Conservation (phyloP, 441 rosid species). For the Populus hybrid region DNA sequence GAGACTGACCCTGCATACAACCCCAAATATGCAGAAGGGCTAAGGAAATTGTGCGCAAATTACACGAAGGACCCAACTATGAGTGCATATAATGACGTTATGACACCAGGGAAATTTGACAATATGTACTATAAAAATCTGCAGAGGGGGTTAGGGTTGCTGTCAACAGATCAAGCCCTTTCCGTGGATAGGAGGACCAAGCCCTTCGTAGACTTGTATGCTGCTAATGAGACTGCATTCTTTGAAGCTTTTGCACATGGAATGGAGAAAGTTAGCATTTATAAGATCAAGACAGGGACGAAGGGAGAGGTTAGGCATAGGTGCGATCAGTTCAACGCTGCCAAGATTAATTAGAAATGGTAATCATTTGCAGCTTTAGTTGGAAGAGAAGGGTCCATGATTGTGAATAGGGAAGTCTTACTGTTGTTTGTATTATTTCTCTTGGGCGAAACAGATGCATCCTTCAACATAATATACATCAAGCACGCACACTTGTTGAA, state of each 20-base stretch:
- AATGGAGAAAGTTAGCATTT: slow-evolving; percentile 49
- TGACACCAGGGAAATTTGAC: slow-evolving; percentile 66
- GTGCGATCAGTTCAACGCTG: slow-evolving; percentile 49
- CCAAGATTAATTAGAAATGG: background rate
- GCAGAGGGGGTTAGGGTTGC: slow-evolving; percentile 45
- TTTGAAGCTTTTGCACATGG: slow-evolving; percentile 45
- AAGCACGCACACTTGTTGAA: background rate
- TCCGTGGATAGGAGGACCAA: slow-evolving; percentile 41
- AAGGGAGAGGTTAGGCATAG: slow-evolving; percentile 52
- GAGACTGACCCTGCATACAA: slow-evolving; percentile 30
- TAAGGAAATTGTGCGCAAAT: slow-evolving; percentile 52
- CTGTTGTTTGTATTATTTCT: too few species aligned
- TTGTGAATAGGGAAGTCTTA: background rate
- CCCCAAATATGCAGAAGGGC: slow-evolving; percentile 40
- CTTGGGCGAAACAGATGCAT: background rate
- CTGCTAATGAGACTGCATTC: slow-evolving; percentile 48
- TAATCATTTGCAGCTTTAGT: background rate
- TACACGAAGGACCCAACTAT: slow-evolving; percentile 39
- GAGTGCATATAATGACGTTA: slow-evolving; percentile 61
- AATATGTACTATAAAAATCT: slow-evolving; percentile 58
- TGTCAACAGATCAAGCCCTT: slow-evolving; percentile 46
- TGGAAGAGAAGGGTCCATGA: background rate
- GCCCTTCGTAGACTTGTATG: slow-evolving; percentile 48
- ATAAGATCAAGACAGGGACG: slow-evolving; percentile 39
- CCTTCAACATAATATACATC: background rate